Percentiles rank a stretch among this genome's conserved stretches.
phyloP scores from a whole-genome alignment of 2,329 filamentous ascomycete species.

The Aspergillus ochraceus region DNA sequence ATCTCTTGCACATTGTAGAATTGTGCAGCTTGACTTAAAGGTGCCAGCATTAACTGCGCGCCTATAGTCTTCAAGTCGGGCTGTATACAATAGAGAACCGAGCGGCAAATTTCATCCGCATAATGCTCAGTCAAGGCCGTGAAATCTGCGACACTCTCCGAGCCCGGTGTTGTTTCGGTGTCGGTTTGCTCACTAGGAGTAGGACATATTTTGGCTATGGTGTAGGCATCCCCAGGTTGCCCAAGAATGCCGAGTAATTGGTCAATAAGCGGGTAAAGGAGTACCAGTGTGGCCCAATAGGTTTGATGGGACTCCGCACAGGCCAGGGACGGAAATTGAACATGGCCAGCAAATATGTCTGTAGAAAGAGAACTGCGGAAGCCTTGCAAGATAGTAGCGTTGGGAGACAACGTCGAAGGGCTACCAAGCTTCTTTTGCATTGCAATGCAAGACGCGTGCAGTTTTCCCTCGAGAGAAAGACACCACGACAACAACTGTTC shows the following conservation, averaged over 20 bases:
- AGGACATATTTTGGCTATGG: slow-evolving; percentile 2
- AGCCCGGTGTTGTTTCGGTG: neutral
- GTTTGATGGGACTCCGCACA: slow-evolving; percentile 20
- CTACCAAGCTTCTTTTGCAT: slow-evolving; percentile 19
- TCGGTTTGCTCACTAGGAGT: neutral
- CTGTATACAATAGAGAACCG: slow-evolving; percentile 18
- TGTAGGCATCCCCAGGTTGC: neutral
- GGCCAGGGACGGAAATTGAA: slow-evolving; percentile 15
- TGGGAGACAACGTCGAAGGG: slow-evolving; percentile 5
- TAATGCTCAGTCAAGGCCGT: slow-evolving; percentile 18
- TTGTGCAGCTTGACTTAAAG: slow-evolving; percentile 21
- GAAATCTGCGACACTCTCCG: slow-evolving; percentile 7
- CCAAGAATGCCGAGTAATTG: slow-evolving; percentile 15
- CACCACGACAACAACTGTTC: slow-evolving; percentile 13
- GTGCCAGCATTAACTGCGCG: slow-evolving; percentile 16
- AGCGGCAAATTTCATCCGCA: slow-evolving; percentile 21
- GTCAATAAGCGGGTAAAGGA: slow-evolving; percentile 23
- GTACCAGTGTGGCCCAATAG: slow-evolving; percentile 16
- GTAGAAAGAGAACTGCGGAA: slow-evolving; percentile 13
- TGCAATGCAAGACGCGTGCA: slow-evolving; percentile 11
- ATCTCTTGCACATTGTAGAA: slow-evolving; percentile 16
- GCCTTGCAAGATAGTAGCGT: slow-evolving; percentile 6
- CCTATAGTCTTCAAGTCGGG: slow-evolving; percentile 22
- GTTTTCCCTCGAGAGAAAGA: slow-evolving; percentile 12
- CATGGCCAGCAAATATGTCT: slow-evolving; percentile 11